These are phyloP conservation scores for Neonectria magnoliae DNA, from an alignment of 2,329 filamentous ascomycete genomes.

Conservation along the genomic window DNA sequence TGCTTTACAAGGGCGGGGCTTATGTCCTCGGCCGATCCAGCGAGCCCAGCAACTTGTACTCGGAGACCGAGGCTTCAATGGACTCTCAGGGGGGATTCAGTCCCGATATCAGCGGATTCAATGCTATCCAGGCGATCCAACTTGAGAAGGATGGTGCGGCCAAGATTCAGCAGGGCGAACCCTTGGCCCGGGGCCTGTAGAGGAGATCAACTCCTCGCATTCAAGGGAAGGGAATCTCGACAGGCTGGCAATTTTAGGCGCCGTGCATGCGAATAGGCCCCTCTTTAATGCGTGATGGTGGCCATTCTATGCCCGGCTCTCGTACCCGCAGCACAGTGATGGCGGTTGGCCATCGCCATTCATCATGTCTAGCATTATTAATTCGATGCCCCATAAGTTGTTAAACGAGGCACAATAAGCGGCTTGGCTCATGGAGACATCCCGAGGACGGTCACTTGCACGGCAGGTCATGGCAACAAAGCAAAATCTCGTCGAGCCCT, in stretches of 20 bases:
- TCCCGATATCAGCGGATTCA: constrained; percentile 59
- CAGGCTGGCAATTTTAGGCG: no score
- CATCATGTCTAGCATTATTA: no score
- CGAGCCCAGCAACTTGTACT: constrained; percentile 56
- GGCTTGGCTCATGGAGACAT: background rate
- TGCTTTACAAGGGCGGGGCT: constrained; percentile 46
- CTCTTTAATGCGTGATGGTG: background rate
- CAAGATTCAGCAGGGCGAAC: constrained; percentile 33
- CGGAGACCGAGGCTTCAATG: constrained; percentile 58
- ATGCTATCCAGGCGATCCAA: constrained; percentile 74
- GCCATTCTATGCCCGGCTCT: no score
- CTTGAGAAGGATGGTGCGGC: constrained; percentile 55
- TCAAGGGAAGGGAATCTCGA: background rate
- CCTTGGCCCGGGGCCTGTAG: constrained; percentile 16
- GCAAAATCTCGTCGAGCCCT: background rate
- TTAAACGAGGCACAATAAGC: background rate
- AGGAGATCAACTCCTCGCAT: background rate
- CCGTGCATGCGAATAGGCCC: no score
- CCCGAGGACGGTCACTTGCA: background rate
- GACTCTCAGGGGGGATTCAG: constrained; percentile 56
- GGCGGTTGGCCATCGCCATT: background rate
- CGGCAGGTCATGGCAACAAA: background rate
- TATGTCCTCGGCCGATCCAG: constrained; percentile 54
- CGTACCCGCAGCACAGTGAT: no score
- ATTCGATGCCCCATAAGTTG: background rate